Conservation (phyloP, 495 filamentous ascomycete genomes). For the Xylaria curta region DNA sequence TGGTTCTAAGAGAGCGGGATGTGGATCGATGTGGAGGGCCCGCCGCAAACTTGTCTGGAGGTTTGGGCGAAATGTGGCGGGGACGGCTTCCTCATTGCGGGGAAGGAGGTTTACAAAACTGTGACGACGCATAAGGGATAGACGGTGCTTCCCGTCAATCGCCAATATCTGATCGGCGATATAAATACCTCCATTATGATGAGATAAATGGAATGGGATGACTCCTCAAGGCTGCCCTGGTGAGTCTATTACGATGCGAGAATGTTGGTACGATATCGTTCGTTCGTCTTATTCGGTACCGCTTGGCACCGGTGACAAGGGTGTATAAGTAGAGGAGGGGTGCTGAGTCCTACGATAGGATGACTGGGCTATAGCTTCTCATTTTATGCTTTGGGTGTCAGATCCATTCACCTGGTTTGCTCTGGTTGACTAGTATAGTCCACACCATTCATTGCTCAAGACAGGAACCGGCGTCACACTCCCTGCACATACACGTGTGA, state of each 20-base stretch:
- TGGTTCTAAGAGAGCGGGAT: constrained; percentile 15
- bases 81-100: constrained; percentile 20
- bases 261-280: constrained; percentile 8
- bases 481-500: constrained; percentile 24
- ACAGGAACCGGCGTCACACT: constrained; percentile 11
- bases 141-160: constrained; percentile 14
- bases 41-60: constrained; percentile 21
- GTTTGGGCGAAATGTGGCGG: constrained; percentile 19
- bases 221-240: not conserved
- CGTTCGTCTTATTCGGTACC: constrained; percentile 9
- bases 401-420: constrained; percentile 36
- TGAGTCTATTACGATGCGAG: not conserved
- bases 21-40: constrained; percentile 22
- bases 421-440: not conserved
- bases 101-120: constrained; percentile 23
- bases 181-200: constrained; percentile 7
- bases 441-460: constrained; percentile 10
- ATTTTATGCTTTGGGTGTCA: constrained; percentile 22
- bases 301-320: constrained; percentile 36
- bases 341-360: constrained; percentile 29
- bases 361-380: constrained; percentile 31
- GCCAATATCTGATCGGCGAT: constrained; percentile 15
- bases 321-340: constrained; percentile 33
- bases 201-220: not conserved
- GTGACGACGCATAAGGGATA: constrained; percentile 17